Evolutionary conservation across 225 moss, liverwort and hornwort genomes (phyloP).

Genomic region (Neckera pumila): DNA sequence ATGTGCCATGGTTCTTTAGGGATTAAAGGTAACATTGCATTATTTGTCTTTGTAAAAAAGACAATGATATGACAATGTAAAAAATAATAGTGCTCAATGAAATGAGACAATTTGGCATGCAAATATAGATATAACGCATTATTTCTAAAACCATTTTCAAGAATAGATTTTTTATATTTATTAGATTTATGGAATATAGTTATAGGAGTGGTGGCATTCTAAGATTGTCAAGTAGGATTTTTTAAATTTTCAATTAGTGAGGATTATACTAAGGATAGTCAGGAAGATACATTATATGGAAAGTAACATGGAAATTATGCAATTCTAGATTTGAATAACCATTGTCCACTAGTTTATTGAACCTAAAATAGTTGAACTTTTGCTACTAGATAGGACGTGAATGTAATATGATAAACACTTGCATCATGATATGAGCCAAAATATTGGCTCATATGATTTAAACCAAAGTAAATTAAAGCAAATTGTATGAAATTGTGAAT

Average conservation of each 20-base stretch:
- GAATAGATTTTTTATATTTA: background rate
- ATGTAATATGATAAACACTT: background rate
- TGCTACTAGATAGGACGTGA: background rate
- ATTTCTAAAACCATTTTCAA: background rate
- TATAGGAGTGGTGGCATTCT: background rate
- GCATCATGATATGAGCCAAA: fast-evolving
- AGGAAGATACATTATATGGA: background rate
- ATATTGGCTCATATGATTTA: background rate
- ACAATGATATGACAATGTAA: background rate
- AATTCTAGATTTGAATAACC: too few relatives aligned
- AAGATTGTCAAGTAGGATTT: background rate
- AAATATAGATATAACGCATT: background rate
- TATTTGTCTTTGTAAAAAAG: background rate
- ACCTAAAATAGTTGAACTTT: background rate
- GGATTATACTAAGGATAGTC: too few relatives aligned
- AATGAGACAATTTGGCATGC: background rate
- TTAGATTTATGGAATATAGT: background rate
- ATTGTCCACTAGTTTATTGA: background rate
- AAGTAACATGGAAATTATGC: background rate
- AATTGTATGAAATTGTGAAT: background rate
- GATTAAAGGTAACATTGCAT: too few relatives aligned
- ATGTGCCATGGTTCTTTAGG: background rate
- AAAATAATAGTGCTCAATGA: background rate
- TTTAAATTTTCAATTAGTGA: background rate
- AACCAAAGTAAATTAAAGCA: background rate